These are phyloP conservation scores for Candolleomyces efflorescens DNA, from an alignment of 768 basidiomycete genomes.

Conservation along the genomic window DNA sequence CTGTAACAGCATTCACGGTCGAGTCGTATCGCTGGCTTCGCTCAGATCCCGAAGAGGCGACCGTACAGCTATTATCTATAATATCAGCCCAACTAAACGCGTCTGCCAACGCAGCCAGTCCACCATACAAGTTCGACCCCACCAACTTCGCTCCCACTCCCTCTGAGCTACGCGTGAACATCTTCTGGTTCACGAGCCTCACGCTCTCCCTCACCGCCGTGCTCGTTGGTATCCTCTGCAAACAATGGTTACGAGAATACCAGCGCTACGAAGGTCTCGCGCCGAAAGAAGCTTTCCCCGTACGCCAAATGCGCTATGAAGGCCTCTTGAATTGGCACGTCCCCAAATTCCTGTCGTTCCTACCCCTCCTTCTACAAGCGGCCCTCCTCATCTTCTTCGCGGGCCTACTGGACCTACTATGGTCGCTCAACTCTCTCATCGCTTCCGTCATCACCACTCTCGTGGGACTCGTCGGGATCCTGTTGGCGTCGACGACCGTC, in stretches of 20 bases:
- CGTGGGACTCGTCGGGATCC: not conserved
- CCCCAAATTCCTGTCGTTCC: slow-evolving; percentile 1
- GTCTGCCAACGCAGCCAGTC: not conserved
- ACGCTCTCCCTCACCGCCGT: slow-evolving; percentile 17
- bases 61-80: not conserved
- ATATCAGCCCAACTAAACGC: slow-evolving; percentile 2
- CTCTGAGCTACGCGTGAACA: slow-evolving; percentile 15
- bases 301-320: slow-evolving; percentile 13
- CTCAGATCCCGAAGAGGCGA: not conserved
- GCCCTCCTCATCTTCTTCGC: slow-evolving; percentile 10
- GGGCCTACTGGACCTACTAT: slow-evolving; percentile 8
- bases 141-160: not conserved
- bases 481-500: slow-evolving; percentile 13
- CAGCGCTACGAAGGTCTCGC: slow-evolving; percentile 14
- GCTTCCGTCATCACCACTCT: slow-evolving; percentile 2
- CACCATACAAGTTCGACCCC: not conserved
- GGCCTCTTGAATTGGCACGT: slow-evolving; percentile 7
- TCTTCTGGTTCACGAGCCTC: slow-evolving; percentile 18
- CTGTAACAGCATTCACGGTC: slow-evolving; percentile 7
- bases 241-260: slow-evolving; percentile 22
- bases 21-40: slow-evolving; percentile 7
- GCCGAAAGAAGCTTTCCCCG: slow-evolving; percentile 14
- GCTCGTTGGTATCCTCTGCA: slow-evolving; percentile 17
- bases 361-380: slow-evolving; percentile 8
- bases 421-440: slow-evolving; percentile 2